A percentile compares a stretch with the other conserved stretches of the same genome.
Conservation (phyloP, 176 grass and related monocot genomes). For the Avena insularis region DNA sequence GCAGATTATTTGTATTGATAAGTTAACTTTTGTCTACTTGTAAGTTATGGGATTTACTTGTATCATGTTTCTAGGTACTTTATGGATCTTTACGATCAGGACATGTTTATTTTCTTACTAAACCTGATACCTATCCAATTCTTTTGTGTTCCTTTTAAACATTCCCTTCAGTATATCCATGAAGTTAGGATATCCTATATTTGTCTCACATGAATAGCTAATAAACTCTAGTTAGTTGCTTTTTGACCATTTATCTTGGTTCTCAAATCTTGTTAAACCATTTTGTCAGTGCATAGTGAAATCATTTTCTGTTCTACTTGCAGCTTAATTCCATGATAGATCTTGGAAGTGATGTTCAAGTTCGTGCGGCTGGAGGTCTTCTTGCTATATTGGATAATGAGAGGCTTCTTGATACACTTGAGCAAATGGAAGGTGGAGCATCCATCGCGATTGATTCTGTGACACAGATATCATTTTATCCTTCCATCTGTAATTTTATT, state of each 20-base stretch:
- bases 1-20: not conserved
- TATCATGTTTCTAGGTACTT: conserved; percentile 10
- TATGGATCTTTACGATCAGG: not conserved
- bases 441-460: conserved; percentile 87
- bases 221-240: conserved; percentile 16
- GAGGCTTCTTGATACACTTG: conserved; percentile 84
- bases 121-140: not conserved
- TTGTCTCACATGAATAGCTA: not conserved
- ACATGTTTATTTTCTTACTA: not conserved
- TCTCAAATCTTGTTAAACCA: conserved; percentile 25
- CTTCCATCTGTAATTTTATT: conserved; percentile 45
- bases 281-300: conserved; percentile 12
- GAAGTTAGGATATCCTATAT: not conserved
- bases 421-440: conserved; percentile 86
- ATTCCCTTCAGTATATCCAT: not conserved
- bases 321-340: conserved; percentile 99
- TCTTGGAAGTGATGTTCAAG: conserved; percentile 96
- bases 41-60: not conserved
- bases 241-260: not conserved
- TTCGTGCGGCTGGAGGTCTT: conserved; percentile 94
- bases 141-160: not conserved
- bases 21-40: not conserved
- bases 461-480: conserved; percentile 95
- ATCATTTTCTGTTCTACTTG: conserved; percentile 40
- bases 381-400: conserved; percentile 95